phyloP scores from a whole-genome alignment of 2,329 filamentous ascomycete genomes.

The Aspergillus ustus region DNA sequence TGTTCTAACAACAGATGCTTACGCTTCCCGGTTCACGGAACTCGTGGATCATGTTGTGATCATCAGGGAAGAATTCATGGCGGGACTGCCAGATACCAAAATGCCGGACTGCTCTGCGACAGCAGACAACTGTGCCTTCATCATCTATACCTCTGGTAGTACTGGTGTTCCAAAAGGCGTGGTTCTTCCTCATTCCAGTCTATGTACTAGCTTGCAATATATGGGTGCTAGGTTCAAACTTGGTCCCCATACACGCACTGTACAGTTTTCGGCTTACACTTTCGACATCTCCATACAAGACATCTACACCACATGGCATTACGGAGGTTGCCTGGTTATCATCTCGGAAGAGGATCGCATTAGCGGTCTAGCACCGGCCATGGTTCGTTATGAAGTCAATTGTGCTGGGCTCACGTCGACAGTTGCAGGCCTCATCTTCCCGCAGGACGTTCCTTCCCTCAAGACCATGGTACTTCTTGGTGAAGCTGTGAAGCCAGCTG shows the following conservation, averaged over 20 bases:
- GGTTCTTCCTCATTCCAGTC: slow-evolving; percentile 68
- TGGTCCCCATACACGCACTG: slow-evolving; percentile 30
- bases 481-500: slow-evolving; percentile 16
- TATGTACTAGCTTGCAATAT: slow-evolving; percentile 14
- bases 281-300: slow-evolving; percentile 56
- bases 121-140: slow-evolving; percentile 52
- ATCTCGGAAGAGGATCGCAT: slow-evolving; percentile 52
- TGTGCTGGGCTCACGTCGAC: slow-evolving; percentile 26
- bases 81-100: background rate
- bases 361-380: slow-evolving; percentile 47
- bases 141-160: slow-evolving; percentile 83
- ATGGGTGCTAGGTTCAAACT: slow-evolving; percentile 30
- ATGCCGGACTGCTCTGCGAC: slow-evolving; percentile 4
- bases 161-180: slow-evolving; percentile 87
- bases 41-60: slow-evolving; percentile 55
- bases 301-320: slow-evolving; percentile 54
- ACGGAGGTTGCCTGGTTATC: slow-evolving; percentile 61
- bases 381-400: slow-evolving; percentile 48
- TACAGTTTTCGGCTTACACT: slow-evolving; percentile 52
- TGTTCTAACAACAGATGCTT: slow-evolving; percentile 18
- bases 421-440: slow-evolving; percentile 16
- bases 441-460: slow-evolving; percentile 18
- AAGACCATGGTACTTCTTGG: slow-evolving; percentile 18
- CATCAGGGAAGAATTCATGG: slow-evolving; percentile 63
- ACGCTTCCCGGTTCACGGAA: slow-evolving; percentile 2